phyloP scores from a whole-genome alignment of 345 rosid genomes.

The Citrus mangshanensis region DNA sequence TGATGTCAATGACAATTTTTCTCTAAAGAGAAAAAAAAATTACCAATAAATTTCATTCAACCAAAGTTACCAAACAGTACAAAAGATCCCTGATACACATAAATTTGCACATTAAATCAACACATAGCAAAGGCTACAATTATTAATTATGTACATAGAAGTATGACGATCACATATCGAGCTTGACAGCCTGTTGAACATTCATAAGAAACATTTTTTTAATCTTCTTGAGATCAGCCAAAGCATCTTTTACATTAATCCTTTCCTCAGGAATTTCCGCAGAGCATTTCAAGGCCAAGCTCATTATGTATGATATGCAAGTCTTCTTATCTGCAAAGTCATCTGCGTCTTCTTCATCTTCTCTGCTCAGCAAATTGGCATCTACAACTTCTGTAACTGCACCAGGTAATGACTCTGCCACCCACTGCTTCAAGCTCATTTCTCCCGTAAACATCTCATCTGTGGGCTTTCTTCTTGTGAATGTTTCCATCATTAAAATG shows the following conservation, averaged over 20 bases:
- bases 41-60: too few species aligned
- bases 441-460: slow-evolving; percentile 11
- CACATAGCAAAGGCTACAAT: too few species aligned
- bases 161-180: too few species aligned
- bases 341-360: not conserved
- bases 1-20: too few species aligned
- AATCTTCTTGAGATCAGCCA: not conserved
- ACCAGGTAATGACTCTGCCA: not conserved
- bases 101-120: too few species aligned
- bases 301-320: not conserved
- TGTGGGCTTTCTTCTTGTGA: slow-evolving; percentile 16
- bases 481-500: slow-evolving; percentile 14
- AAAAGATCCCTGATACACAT: too few species aligned
- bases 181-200: not conserved
- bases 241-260: not conserved
- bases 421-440: slow-evolving; percentile 19
- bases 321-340: not conserved
- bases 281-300: slow-evolving; percentile 1
- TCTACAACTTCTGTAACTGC: not conserved
- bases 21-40: too few species aligned
- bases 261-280: not conserved
- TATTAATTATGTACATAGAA: too few species aligned
- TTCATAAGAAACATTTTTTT: not conserved
- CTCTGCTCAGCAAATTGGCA: not conserved
- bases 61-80: too few species aligned